Base-by-base conservation (phyloP, 805 yeast species). In the Blastobotrys chiropterorum region DNA sequence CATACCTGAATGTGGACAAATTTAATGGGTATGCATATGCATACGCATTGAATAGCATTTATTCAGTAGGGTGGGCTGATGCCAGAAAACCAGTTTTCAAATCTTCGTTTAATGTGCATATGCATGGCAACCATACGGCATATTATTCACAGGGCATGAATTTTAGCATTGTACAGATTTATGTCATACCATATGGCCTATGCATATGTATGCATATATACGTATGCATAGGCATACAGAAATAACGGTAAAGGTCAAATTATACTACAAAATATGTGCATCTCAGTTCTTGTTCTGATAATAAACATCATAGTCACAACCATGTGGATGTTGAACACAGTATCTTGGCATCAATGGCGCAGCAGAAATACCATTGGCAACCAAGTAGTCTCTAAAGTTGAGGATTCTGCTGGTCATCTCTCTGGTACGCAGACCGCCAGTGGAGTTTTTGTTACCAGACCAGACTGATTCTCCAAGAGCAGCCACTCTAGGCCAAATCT, bases 401-500 rank as follows among this genome's bases (percentile, higher is more conserved):
- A 67, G 61, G 31, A 73, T 65, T 52, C 76, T 57, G 47, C 63
- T 68, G 2, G 73, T 63, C 54, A 70, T 59, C 4, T 54, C 54
- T 17, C 59, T 57, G 2, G 69, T 61, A 53, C 74, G 59, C 31
- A 59, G 56, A 38, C 54, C 44, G 3, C 74, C 75, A 31, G 50
- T 54, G 17, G 51, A 52, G 14, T 60, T 58, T 53, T 63, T 64
- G 59, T 72, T 72, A 2, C 76, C 76, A 49, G 72, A 68, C 76
- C 76, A 73, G 2, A 67, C 61, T 4, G 60, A 55, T 58, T 73
- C 77, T 0, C 72, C 76, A 21, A 70, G 61, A 4, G 76, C 73
- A 4, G 74, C 74, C 2, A 72, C 55, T 49, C 76, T 57, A 7
- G 76, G 73, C 76, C 77, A 73, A 20, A 71, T 50, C 53, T 63